These are phyloP conservation scores for Meredithiella fracta DNA, from an alignment of 2,329 filamentous ascomycete genomes.

Conservation along the genomic window DNA sequence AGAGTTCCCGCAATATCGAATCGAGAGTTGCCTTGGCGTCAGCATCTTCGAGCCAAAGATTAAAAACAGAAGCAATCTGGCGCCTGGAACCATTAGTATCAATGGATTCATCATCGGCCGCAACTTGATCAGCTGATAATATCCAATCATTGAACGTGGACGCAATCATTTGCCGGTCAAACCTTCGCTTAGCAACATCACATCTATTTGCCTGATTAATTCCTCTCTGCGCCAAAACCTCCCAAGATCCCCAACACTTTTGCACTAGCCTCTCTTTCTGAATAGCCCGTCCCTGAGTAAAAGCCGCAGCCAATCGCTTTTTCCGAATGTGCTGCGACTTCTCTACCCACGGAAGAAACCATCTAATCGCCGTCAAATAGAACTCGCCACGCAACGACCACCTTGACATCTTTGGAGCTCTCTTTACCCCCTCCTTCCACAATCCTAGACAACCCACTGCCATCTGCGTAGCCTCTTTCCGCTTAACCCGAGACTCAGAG, in stretches of 20 bases:
- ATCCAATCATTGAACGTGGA: slow-evolving; percentile 3
- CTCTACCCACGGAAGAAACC: slow-evolving; percentile 20
- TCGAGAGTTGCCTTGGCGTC: slow-evolving; percentile 2
- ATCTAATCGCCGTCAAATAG: slow-evolving; percentile 19
- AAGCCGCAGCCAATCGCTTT: slow-evolving; percentile 14
- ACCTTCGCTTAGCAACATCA: slow-evolving; percentile 3
- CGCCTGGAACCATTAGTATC: slow-evolving; percentile 2
- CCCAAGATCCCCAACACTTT: slow-evolving; percentile 15
- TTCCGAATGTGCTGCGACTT: slow-evolving; percentile 16
- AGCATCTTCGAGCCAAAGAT: slow-evolving; percentile 9
- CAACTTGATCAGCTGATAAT: background rate
- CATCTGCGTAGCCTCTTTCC: slow-evolving; percentile 4
- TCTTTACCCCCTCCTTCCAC: slow-evolving; percentile 7
- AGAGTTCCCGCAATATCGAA: slow-evolving; percentile 4
- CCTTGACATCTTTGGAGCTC: slow-evolving; percentile 13
- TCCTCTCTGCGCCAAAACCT: background rate
- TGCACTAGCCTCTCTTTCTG: slow-evolving; percentile 14
- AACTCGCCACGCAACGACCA: slow-evolving; percentile 15
- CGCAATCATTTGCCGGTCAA: slow-evolving; percentile 3
- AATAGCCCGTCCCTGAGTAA: slow-evolving; percentile 11
- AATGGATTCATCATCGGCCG: slow-evolving; percentile 3
- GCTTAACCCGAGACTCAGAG: background rate
- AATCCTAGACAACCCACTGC: slow-evolving; percentile 2
- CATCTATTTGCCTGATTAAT: slow-evolving; percentile 3
- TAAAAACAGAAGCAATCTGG: slow-evolving; percentile 1